Evolutionary conservation across 139 green algal genomes (phyloP), one percentile per base, ranked within the genome.

Genomic region (Chlamydomonas schloesseri): DNA sequence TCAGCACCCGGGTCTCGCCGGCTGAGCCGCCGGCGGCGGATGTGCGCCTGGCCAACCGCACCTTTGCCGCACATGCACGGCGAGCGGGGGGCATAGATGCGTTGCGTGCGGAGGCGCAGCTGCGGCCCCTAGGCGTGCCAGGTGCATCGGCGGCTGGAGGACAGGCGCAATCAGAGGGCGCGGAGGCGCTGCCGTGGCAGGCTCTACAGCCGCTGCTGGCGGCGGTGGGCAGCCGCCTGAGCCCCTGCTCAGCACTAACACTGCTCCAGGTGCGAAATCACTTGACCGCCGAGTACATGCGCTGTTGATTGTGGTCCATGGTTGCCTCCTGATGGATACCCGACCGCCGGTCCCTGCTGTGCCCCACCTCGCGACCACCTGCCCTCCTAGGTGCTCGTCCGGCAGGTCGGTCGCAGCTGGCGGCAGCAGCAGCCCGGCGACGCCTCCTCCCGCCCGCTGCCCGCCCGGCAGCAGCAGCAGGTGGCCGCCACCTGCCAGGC

Each of bases 231-330:
- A 17, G n/a, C 11, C 37, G 77, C 9, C 60, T 83, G 36, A 73
- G 15, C 37, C 37, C 77, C 3, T 4, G 0, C 4, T n/a, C 60
- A 15, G 60, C 77, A 11, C 64, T 83, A 37, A 62, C 77, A 28
- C 62, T 83, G 37, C 77, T 83, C 60, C 62, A 29, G 37, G 77
- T 83, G 42, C 34, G 71, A n/a, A n/a, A n/a, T n/a, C n/a, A n/a
- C n/a, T n/a, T n/a, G n/a, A n/a, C n/a, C n/a, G n/a, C n/a, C n/a
- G n/a, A n/a, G n/a, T n/a, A n/a, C n/a, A n/a, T n/a, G n/a, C n/a
- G n/a, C n/a, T n/a, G n/a, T n/a, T n/a, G n/a, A n/a, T n/a, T n/a
- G n/a, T n/a, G n/a, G n/a, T n/a, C n/a, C n/a, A n/a, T n/a, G n/a
- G n/a, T n/a, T n/a, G n/a, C n/a, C n/a, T n/a, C n/a, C n/a, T n/a